A percentile compares a stretch with the other conserved stretches of the same genome.
phyloP scores from a whole-genome alignment of 1,284 basidiomycete genomes.

The Mycena citricolor region DNA sequence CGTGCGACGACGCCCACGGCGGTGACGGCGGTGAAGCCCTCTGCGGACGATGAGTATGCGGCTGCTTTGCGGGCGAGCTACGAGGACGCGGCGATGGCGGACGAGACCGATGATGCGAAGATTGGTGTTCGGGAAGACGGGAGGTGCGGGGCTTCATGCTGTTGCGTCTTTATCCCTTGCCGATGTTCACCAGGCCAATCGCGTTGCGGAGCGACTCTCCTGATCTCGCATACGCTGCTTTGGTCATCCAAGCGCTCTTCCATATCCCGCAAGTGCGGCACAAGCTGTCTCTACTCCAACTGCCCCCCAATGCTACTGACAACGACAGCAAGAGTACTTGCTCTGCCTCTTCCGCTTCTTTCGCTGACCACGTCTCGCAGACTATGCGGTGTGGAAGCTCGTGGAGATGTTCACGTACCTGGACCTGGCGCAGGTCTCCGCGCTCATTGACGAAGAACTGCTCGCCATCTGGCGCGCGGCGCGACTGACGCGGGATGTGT shows the following conservation, averaged over 20 bases:
- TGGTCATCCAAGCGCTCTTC: constrained; percentile 64
- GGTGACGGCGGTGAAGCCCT: constrained; percentile 1
- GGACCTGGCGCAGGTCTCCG: constrained; percentile 47
- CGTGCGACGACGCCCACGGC: constrained; percentile 1
- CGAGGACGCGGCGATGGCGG: constrained; percentile 40
- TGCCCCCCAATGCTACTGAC: constrained; percentile 29
- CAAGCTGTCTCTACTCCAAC: constrained; percentile 47
- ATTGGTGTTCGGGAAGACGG: constrained; percentile 50
- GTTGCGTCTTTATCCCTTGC: constrained; percentile 6
- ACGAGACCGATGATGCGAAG: constrained; percentile 46
- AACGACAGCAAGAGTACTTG: constrained; percentile 34
- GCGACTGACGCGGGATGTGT: constrained; percentile 26
- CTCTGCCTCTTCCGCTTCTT: constrained; percentile 22
- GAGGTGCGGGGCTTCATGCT: constrained; percentile 42
- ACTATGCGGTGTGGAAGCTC: constrained; percentile 49
- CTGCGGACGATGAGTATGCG: constrained; percentile 24
- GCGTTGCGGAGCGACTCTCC: constrained; percentile 58
- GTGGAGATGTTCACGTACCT: constrained; percentile 65
- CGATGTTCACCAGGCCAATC: constrained; percentile 49
- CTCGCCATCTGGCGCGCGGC: constrained; percentile 32
- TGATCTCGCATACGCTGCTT: constrained; percentile 53
- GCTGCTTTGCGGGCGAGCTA: constrained; percentile 27
- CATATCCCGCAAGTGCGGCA: constrained; percentile 66
- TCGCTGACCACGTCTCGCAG: constrained; percentile 27
- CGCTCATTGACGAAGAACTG: constrained; percentile 39